Evolutionary conservation across 78 protist genomes (phyloP).

Genomic region (Guillardia theta): DNA sequence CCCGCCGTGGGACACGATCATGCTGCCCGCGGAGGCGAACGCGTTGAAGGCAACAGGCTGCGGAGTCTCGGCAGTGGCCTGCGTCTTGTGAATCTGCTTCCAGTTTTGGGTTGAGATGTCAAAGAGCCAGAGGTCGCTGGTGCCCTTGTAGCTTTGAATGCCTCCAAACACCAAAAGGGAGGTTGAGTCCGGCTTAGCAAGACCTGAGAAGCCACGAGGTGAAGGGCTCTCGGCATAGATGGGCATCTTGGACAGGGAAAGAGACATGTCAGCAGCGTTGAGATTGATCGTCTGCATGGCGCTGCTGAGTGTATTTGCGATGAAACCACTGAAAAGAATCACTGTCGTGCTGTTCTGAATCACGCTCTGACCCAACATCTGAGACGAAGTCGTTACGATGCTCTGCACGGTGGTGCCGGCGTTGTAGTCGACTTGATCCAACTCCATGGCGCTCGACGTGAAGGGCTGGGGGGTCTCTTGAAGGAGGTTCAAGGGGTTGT

Average conservation of each 20-base stretch:
- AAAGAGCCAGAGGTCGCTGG: not conserved
- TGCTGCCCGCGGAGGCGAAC: not conserved
- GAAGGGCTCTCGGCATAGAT: not conserved
- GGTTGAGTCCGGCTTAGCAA: not conserved
- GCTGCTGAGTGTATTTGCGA: not conserved
- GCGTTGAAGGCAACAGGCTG: not conserved
- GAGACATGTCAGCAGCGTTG: not conserved
- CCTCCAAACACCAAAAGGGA: not conserved
- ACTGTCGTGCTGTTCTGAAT: not conserved
- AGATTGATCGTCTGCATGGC: not conserved
- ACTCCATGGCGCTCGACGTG: not conserved
- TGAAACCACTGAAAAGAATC: not conserved
- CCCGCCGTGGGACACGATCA: not conserved
- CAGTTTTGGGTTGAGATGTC: not conserved
- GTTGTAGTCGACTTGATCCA: not conserved
- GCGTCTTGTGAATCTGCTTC: not conserved
- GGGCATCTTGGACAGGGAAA: not conserved
- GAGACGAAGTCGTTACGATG: not conserved
- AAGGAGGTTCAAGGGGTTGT: not conserved
- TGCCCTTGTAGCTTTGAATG: not conserved
- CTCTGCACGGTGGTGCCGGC: not conserved
- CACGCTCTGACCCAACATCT: not conserved
- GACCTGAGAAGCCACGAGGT: not conserved
- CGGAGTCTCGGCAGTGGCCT: not conserved
- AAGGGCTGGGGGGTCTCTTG: not conserved